These are phyloP conservation scores for Hypoxylon perforatum DNA, from an alignment of 495 filamentous ascomycete genomes.

Conservation along the genomic window DNA sequence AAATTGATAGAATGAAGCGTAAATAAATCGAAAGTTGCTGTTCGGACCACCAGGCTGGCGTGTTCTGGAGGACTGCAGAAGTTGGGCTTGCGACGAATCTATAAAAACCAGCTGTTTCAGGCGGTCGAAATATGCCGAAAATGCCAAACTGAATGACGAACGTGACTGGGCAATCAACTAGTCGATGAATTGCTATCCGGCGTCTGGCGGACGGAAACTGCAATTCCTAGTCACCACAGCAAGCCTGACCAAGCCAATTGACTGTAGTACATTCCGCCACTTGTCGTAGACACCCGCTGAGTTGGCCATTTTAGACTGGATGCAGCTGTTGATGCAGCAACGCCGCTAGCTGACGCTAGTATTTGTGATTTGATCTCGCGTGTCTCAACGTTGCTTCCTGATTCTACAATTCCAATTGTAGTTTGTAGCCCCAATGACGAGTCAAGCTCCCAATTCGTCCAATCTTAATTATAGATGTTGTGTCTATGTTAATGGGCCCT, in stretches of 20 bases:
- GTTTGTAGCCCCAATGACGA: background rate
- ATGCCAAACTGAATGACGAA: background rate
- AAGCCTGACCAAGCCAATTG: background rate
- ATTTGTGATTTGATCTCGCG: background rate
- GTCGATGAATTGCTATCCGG: too few species aligned
- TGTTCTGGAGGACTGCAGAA: background rate
- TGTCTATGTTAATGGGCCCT: slow-evolving; percentile 4
- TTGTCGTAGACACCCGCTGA: background rate
- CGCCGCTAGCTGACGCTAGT: background rate
- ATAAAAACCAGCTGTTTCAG: background rate
- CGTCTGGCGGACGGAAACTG: too few species aligned
- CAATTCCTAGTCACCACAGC: too few species aligned
- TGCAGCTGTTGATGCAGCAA: background rate
- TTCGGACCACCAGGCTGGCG: background rate
- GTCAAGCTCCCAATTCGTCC: slow-evolving; percentile 38
- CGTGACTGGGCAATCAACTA: background rate
- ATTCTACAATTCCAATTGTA: slow-evolving; percentile 16
- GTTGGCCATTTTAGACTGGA: too few species aligned
- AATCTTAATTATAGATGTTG: slow-evolving; percentile 37
- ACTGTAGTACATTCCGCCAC: background rate
- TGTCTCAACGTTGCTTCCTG: slow-evolving; percentile 9
- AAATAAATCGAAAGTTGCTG: slow-evolving; percentile 4
- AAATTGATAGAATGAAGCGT: slow-evolving; percentile 1
- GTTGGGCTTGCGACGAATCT: background rate
- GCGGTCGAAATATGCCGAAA: background rate